A percentile compares a stretch with the other conserved stretches of the same genome.
Conservation (phyloP, 306 rosid species). For the Malus orientalis region DNA sequence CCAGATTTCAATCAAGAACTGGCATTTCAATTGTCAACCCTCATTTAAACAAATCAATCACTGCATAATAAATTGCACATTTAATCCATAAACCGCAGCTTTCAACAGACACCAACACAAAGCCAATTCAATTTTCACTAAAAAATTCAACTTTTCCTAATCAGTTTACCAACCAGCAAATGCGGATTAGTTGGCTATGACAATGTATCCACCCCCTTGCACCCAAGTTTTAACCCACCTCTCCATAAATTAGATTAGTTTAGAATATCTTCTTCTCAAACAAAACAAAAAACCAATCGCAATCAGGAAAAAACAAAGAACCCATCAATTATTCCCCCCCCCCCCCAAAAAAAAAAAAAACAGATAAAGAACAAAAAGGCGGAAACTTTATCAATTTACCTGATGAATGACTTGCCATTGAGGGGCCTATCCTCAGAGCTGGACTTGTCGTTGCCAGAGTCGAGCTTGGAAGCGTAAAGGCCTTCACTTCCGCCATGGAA, state of each 20-base stretch:
- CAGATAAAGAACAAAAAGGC: slow-evolving; percentile 14
- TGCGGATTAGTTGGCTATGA: background rate
- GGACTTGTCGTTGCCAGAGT: slow-evolving; percentile 14
- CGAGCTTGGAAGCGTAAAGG: slow-evolving; percentile 47
- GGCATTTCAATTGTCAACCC: background rate
- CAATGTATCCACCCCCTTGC: background rate
- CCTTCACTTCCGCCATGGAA: slow-evolving; percentile 85
- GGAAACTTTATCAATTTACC: slow-evolving; percentile 20
- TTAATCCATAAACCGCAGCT: background rate
- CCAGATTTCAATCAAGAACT: background rate
- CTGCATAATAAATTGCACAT: background rate
- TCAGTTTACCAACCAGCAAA: background rate
- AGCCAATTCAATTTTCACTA: background rate
- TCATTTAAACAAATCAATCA: background rate
- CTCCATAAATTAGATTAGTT: too few species aligned
- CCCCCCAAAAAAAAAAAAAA: slow-evolving; percentile 1
- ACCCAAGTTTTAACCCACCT: background rate
- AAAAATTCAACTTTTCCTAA: background rate
- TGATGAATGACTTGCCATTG: slow-evolving; percentile 66
- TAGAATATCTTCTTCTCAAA: background rate
- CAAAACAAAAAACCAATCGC: background rate
- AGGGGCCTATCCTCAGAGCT: slow-evolving; percentile 41
- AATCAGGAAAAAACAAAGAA: background rate
- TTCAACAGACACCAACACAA: background rate
- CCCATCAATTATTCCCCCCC: background rate